phyloP scores from a whole-genome alignment of 371 early-diverging fungal genomes.

The Chytridium lagenaria region DNA sequence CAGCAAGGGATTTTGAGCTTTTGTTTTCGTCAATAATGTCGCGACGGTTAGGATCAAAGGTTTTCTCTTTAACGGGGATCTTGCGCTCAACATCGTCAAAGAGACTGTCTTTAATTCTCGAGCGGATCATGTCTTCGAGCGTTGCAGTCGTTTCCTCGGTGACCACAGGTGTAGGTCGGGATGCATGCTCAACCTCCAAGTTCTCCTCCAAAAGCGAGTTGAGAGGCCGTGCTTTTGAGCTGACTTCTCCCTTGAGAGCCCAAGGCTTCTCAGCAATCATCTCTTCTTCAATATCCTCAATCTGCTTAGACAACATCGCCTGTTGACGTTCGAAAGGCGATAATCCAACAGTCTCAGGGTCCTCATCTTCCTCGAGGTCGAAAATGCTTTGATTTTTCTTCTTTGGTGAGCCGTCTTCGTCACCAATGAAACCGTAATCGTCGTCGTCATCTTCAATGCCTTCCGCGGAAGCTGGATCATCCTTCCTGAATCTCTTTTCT shows the following conservation, averaged over 20 bases:
- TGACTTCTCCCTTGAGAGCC: slow-evolving; percentile 87
- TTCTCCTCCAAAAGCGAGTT: slow-evolving; percentile 95
- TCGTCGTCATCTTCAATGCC: slow-evolving; percentile 14
- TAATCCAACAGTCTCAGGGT: slow-evolving; percentile 37
- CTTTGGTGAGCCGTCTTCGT: slow-evolving; percentile 11
- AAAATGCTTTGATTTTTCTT: slow-evolving; percentile 13
- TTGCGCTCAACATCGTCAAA: slow-evolving; percentile 94
- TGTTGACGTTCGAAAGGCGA: slow-evolving; percentile 83
- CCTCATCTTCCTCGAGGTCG: slow-evolving; percentile 31
- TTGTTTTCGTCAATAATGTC: slow-evolving; percentile 83
- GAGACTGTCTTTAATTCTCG: slow-evolving; percentile 79
- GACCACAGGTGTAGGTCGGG: slow-evolving; percentile 92
- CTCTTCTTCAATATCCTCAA: slow-evolving; percentile 84
- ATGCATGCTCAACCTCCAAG: slow-evolving; percentile 88
- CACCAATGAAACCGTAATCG: neutral
- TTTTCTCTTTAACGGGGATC: slow-evolving; percentile 67
- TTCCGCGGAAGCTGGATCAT: slow-evolving; percentile 16
- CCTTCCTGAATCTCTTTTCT: slow-evolving; percentile 25
- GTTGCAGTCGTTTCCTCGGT: slow-evolving; percentile 88
- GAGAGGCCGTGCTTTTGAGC: slow-evolving; percentile 77
- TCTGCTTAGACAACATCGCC: slow-evolving; percentile 67
- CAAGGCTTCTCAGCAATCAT: slow-evolving; percentile 84
- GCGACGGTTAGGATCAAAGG: slow-evolving; percentile 78
- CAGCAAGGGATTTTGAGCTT: slow-evolving; percentile 84
- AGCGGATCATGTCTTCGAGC: slow-evolving; percentile 92